These are phyloP conservation scores for Suhomyces faveliae DNA, from an alignment of 805 yeast species.

Conservation along the genomic window DNA sequence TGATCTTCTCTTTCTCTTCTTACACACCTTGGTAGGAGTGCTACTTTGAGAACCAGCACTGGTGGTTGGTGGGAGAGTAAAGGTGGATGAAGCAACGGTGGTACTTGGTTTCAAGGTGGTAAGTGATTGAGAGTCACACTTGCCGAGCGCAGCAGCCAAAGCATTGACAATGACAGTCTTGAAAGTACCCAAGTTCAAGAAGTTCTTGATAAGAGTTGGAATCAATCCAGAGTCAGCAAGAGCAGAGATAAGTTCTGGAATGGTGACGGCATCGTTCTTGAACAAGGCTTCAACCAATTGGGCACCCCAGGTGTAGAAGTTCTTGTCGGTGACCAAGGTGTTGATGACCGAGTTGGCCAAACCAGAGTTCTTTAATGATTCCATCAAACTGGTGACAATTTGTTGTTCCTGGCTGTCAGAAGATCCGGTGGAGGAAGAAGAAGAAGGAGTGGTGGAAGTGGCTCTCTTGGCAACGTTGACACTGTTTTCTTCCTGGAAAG, in stretches of 20 bases:
- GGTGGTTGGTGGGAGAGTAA: conserved; percentile 11
- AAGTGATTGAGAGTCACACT: conserved; percentile 33
- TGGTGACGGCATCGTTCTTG: conserved; percentile 26
- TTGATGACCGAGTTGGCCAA: conserved; percentile 39
- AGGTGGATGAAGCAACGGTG: conserved; percentile 19
- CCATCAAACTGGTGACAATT: conserved; percentile 34
- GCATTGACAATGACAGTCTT: conserved; percentile 41
- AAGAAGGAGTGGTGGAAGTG: conserved; percentile 8
- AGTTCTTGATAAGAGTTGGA: conserved; percentile 34
- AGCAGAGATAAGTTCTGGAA: conserved; percentile 28
- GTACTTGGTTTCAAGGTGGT: conserved; percentile 26
- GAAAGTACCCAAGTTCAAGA: conserved; percentile 38
- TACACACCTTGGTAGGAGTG: conserved; percentile 8
- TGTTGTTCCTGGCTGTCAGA: not conserved
- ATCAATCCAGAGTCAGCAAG: conserved; percentile 37
- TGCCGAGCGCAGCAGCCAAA: conserved; percentile 41
- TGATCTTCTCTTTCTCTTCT: conserved; percentile 28
- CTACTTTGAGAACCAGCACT: conserved; percentile 16
- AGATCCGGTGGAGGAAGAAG: conserved; percentile 1
- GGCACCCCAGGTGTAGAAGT: conserved; percentile 40
- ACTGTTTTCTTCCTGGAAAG: not conserved
- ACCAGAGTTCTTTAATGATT: conserved; percentile 43
- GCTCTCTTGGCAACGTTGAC: conserved; percentile 3
- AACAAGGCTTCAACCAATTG: conserved; percentile 32
- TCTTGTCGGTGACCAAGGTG: conserved; percentile 35